A percentile compares a stretch with the other conserved stretches of the same genome.
phyloP scores from a whole-genome alignment of 805 yeast species.

The Saturnispora ahearnii region DNA sequence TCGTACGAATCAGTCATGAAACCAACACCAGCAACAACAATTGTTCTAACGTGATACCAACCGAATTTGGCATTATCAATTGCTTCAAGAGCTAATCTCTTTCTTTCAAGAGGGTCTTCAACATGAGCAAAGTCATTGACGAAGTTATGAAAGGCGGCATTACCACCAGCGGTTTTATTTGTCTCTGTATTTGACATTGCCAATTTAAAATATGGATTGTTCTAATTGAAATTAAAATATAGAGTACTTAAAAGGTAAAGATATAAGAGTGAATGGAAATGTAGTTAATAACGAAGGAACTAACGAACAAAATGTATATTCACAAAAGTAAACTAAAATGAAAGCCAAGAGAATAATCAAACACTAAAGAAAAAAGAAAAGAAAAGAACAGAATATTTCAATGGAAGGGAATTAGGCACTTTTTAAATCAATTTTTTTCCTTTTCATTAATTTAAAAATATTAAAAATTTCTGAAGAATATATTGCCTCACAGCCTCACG shows the following conservation, averaged over 20 bases:
- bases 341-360: background rate
- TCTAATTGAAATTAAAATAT: background rate
- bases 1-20: conserved; percentile 90
- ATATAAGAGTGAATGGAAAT: background rate
- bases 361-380: background rate
- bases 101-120: conserved; percentile 79
- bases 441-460: background rate
- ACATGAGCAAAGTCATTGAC: conserved; percentile 71
- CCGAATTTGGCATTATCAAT: conserved; percentile 74
- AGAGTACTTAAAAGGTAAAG: background rate
- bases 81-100: conserved; percentile 76
- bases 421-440: background rate
- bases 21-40: conserved; percentile 89
- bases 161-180: conserved; percentile 56
- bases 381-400: background rate
- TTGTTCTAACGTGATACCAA: conserved; percentile 77
- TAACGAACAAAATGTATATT: background rate
- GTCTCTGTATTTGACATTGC: background rate
- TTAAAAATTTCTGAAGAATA: background rate
- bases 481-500: background rate
- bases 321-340: background rate
- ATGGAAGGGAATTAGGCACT: background rate
- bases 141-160: conserved; percentile 79
- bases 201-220: background rate
- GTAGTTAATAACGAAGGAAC: background rate